Percentiles rank a stretch among this genome's conserved stretches.
phyloP scores from a whole-genome alignment of 2,329 filamentous ascomycete genomes.

The Colletotrichum coccodes region DNA sequence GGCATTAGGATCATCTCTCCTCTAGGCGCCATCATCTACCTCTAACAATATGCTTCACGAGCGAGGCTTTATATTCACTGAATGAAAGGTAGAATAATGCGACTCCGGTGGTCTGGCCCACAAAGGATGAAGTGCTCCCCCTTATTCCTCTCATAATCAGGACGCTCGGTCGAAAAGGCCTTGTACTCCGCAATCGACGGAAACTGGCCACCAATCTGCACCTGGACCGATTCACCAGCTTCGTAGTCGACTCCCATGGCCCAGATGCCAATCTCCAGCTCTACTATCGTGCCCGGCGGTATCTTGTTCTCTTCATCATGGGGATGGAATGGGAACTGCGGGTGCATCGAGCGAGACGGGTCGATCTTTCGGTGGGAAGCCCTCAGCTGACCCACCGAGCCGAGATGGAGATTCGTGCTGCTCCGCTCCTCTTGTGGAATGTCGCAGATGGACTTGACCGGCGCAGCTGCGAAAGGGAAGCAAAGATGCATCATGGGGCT shows the following conservation, averaged over 20 bases:
- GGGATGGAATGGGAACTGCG: conserved; percentile 46
- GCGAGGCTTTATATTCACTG: too few relatives aligned
- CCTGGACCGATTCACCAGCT: conserved; percentile 44
- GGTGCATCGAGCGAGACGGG: conserved; percentile 40
- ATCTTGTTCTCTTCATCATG: conserved; percentile 53
- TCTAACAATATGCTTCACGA: too few relatives aligned
- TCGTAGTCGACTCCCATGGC: conserved; percentile 57
- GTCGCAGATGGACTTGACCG: conserved; percentile 39
- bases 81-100: conserved; percentile 44
- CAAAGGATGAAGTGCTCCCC: conserved; percentile 50
- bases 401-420: conserved; percentile 52
- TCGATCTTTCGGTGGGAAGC: conserved; percentile 55
- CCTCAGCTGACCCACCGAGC: conserved; percentile 53
- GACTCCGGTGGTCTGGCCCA: conserved; percentile 48
- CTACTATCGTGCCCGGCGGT: conserved; percentile 50
- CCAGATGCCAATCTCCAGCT: conserved; percentile 59
- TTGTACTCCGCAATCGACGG: conserved; percentile 51
- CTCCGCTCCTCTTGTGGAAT: conserved; percentile 46
- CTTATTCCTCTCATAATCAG: conserved; percentile 52
- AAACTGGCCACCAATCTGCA: conserved; percentile 43
- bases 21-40: too few relatives aligned
- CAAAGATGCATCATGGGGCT: conserved; percentile 53
- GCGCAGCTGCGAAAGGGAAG: conserved; percentile 47
- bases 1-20: too few relatives aligned
- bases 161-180: conserved; percentile 48